A percentile compares a stretch with the other conserved stretches of the same genome.
Conservation (phyloP, 78 protist species). For the Parvularia atlantis region DNA sequence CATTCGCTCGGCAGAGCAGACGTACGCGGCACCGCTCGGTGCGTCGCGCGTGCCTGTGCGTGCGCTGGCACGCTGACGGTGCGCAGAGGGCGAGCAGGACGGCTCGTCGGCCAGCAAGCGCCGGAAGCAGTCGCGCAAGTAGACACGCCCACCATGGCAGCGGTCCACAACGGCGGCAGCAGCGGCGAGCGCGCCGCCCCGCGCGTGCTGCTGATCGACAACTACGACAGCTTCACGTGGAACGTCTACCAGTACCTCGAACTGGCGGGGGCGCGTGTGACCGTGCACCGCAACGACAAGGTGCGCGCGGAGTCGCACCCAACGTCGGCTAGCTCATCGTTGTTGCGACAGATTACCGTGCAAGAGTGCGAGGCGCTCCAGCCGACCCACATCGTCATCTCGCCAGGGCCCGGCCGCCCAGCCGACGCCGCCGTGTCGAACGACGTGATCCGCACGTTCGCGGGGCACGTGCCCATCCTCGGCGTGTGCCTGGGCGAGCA, state of each 20-base stretch:
- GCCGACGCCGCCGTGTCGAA: slow-evolving; percentile 22
- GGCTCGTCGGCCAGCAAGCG: neutral
- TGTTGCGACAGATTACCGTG: neutral
- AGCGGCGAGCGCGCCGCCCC: no score
- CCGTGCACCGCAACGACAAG: slow-evolving; percentile 40
- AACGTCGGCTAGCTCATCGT: neutral
- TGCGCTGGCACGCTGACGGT: neutral
- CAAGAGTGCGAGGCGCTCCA: neutral
- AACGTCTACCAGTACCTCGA: slow-evolving; percentile 43
- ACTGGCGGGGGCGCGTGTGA: slow-evolving; percentile 27
- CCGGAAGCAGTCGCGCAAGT: neutral
- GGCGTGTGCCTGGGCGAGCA: no score
- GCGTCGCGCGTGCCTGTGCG: neutral
- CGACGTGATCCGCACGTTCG: slow-evolving; percentile 13
- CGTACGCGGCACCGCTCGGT: neutral
- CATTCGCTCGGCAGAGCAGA: slow-evolving; percentile 5
- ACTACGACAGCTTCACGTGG: slow-evolving; percentile 51
- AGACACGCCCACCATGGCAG: neutral
- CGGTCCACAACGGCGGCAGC: neutral
- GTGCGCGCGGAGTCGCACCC: slow-evolving; percentile 14
- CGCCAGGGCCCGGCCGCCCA: slow-evolving; percentile 39
- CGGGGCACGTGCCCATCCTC: slow-evolving; percentile 20
- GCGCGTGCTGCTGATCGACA: slow-evolving; percentile 34
- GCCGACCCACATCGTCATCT: slow-evolving; percentile 23
- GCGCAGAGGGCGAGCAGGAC: neutral